Conservation (phyloP, 2,329 filamentous ascomycete genomes). For the Cercospora beticola region DNA sequence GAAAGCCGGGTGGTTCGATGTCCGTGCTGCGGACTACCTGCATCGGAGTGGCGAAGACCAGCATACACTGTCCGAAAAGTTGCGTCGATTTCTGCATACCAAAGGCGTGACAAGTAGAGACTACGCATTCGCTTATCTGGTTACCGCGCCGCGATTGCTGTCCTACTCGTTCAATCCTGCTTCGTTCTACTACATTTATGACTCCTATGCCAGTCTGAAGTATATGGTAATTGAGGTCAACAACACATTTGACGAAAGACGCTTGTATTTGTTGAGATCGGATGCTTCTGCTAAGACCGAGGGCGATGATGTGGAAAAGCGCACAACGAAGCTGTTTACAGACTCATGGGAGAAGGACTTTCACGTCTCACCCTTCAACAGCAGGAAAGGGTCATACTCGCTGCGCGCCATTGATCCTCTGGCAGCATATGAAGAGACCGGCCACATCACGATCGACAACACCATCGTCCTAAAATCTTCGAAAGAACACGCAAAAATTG, state of each 20-base stretch:
- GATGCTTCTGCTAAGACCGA: slow-evolving; percentile 21
- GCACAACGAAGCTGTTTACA: slow-evolving; percentile 42
- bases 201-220: slow-evolving; percentile 54
- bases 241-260: slow-evolving; percentile 72
- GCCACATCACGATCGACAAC: slow-evolving; percentile 50
- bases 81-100: slow-evolving; percentile 57
- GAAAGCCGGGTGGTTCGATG: slow-evolving; percentile 55
- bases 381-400: slow-evolving; percentile 50
- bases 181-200: slow-evolving; percentile 78
- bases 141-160: slow-evolving; percentile 68
- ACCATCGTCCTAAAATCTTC: slow-evolving; percentile 63
- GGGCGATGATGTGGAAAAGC: not conserved
- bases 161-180: slow-evolving; percentile 74
- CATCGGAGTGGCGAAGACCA: slow-evolving; percentile 51
- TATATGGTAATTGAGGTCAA: slow-evolving; percentile 73
- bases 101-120: slow-evolving; percentile 59
- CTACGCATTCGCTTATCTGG: slow-evolving; percentile 68
- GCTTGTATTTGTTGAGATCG: slow-evolving; percentile 62
- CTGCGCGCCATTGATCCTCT: slow-evolving; percentile 50
- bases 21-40: slow-evolving; percentile 63
- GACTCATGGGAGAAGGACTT: slow-evolving; percentile 68
- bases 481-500: slow-evolving; percentile 60
- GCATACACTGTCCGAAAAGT: slow-evolving; percentile 57
- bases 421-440: slow-evolving; percentile 31
- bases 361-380: slow-evolving; percentile 74